Conservation (phyloP, 2,329 filamentous ascomycete species). For the Fusarium citri region DNA sequence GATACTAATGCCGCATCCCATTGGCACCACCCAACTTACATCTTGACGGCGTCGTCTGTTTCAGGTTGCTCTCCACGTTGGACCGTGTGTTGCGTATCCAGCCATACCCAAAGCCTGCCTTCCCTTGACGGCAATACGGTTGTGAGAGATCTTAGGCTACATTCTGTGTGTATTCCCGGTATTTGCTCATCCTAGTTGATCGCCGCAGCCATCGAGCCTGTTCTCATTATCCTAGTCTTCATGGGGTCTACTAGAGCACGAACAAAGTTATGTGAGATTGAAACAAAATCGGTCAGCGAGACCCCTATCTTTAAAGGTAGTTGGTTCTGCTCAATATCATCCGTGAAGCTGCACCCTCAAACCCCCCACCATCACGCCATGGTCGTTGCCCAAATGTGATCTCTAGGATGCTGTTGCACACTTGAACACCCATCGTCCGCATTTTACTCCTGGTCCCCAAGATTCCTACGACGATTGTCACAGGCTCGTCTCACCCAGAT, state of each 20-base stretch:
- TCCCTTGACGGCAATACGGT: conserved; percentile 15
- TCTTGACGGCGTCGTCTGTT: conserved; percentile 38
- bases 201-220: conserved; percentile 12
- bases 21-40: conserved; percentile 23
- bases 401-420: neutral
- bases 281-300: conserved; percentile 10
- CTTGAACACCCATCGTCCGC: neutral
- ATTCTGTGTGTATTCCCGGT: conserved; percentile 22
- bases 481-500: conserved; percentile 13
- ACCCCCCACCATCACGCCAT: neutral
- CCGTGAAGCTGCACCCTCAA: neutral
- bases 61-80: conserved; percentile 43
- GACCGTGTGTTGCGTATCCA: conserved; percentile 34
- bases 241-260: conserved; percentile 5
- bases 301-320: neutral
- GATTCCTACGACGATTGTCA: conserved; percentile 9
- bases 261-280: neutral
- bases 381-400: neutral
- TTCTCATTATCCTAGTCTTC: conserved; percentile 16
- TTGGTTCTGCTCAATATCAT: neutral
- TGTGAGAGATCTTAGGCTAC: conserved; percentile 35
- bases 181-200: conserved; percentile 32
- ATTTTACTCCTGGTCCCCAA: conserved; percentile 1
- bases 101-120: neutral
- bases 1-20: conserved; percentile 22